A percentile compares a stretch with the other conserved stretches of the same genome.
Evolutionary conservation across 1,284 basidiomycete genomes (phyloP).

Genomic region (Leccinum griseonigrum): DNA sequence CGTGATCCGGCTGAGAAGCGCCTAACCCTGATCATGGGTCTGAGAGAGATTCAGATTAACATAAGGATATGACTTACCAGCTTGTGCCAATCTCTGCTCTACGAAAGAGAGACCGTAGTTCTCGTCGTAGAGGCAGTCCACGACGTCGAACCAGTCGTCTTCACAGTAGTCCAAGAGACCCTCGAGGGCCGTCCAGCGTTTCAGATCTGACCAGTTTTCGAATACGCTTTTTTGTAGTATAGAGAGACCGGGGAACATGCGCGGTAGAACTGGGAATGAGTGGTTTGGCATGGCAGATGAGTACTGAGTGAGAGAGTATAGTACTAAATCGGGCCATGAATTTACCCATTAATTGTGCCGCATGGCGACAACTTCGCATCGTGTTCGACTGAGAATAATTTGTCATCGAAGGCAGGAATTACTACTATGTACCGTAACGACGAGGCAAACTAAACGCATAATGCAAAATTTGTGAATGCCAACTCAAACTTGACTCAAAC

Average conservation of each 20-base stretch:
- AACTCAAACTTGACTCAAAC: no score
- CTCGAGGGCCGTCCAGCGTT: background rate
- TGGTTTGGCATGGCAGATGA: background rate
- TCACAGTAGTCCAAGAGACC: background rate
- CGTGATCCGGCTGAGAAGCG: background rate
- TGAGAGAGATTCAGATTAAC: background rate
- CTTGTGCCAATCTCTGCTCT: background rate
- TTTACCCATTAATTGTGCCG: no score
- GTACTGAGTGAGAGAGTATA: background rate
- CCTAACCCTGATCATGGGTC: background rate
- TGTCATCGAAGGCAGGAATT: no score
- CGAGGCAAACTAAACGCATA: no score
- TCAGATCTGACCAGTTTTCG: background rate
- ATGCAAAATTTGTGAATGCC: no score
- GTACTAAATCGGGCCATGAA: no score
- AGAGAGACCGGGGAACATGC: background rate
- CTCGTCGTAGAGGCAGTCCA: background rate
- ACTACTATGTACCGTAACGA: no score
- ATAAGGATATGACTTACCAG: background rate
- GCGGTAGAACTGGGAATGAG: background rate
- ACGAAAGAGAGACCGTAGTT: background rate
- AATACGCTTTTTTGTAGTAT: background rate
- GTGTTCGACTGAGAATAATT: no score
- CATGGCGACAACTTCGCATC: no score
- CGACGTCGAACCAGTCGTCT: background rate